Base-by-base conservation (phyloP, 768 basidiomycete species). In the Tulasnella sp. region DNA sequence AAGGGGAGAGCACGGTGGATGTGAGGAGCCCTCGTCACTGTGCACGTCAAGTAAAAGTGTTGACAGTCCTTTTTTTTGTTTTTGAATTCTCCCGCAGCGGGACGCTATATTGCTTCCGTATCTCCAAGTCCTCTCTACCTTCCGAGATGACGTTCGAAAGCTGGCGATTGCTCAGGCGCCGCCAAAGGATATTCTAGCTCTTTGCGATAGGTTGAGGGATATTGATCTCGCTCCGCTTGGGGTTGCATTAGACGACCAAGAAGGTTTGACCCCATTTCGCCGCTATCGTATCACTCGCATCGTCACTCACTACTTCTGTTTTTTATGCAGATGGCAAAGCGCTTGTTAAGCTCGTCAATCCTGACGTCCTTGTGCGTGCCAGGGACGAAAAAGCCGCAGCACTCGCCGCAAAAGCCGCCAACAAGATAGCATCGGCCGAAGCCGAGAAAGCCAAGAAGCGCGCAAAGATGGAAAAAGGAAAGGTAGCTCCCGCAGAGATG, bases 231-330 rank as follows among this genome's bases (percentile, higher is more conserved):
- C 93, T 44, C 85, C 92, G n/a, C 75, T 98, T 51, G 96, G 96
- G 7, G 90, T 99, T 4, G 92, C 92, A 7, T 74, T 99, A 31
- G 96, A 98, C 68, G 96, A 99, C 73, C 90, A 92, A 73, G 91
- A 93, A 76, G 92, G 92, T 17, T 19, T 22, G 15, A 38, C 15
- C 5, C 34, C 34, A 7, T 15, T 38, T 38, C 7, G 34, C 34
- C 34, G 34, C 15, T 38, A 38, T 42, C 31, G 34, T 5, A 15
- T 7, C 34, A 5, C 34, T 15, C 15, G 15, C 34, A 10, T 29
- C 29, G 29, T 41, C 9, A 22, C 49, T n/a, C 41, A 27, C 25
- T 48, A 10, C 59, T 38, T 21, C 58, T 43, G 41, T 27, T 49
- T 3, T 21, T 48, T 46, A 53, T 10, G 17, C 63, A 92, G 92